Conservation (phyloP, 1,139 yeast genomes). For the Hyphopichia pseudoburtonii region DNA sequence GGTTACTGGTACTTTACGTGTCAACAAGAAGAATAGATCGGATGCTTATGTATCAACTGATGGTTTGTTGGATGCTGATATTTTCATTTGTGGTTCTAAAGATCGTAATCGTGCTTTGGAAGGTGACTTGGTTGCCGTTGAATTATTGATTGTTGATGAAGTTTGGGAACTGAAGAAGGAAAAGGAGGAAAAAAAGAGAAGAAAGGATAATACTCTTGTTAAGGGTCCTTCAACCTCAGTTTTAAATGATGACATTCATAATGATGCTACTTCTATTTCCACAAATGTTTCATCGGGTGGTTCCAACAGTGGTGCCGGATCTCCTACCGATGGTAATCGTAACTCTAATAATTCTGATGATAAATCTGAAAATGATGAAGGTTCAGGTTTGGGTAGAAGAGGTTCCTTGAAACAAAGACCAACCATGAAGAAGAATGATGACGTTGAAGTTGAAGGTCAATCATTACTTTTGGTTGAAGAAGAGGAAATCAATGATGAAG, state of each 20-base stretch:
- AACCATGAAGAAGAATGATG: conserved; percentile 97
- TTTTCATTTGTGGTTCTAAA: conserved; percentile 97
- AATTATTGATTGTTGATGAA: conserved; percentile 89
- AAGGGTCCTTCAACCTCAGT: conserved; percentile 36
- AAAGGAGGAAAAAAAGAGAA: conserved; percentile 93
- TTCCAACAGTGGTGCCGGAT: conserved; percentile 8
- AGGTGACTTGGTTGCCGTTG: conserved; percentile 95
- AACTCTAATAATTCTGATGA: conserved; percentile 18
- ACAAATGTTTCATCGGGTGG: conserved; percentile 24
- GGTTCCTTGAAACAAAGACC: conserved; percentile 96
- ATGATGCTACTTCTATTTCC: conserved; percentile 58
- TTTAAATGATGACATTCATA: conserved; percentile 62
- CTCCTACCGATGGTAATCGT: conserved; percentile 13
- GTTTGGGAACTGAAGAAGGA: conserved; percentile 97
- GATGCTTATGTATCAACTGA: conserved; percentile 98
- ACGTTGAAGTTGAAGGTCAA: conserved; percentile 98
- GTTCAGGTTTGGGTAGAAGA: conserved; percentile 67
- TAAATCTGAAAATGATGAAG: conserved; percentile 18
- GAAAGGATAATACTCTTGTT: conserved; percentile 63
- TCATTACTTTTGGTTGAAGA: conserved; percentile 88
- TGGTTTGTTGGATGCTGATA: conserved; percentile 92
- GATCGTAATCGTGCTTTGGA: conserved; percentile 97
- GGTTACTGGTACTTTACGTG: conserved; percentile 90
- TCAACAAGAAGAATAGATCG: conserved; percentile 91
- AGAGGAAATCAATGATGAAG: conserved; percentile 90